Percentiles rank a stretch among this genome's conserved stretches.
Conservation (phyloP, 192 early-diverging fungal genomes). For the Rhizoclosmatium globosum region DNA sequence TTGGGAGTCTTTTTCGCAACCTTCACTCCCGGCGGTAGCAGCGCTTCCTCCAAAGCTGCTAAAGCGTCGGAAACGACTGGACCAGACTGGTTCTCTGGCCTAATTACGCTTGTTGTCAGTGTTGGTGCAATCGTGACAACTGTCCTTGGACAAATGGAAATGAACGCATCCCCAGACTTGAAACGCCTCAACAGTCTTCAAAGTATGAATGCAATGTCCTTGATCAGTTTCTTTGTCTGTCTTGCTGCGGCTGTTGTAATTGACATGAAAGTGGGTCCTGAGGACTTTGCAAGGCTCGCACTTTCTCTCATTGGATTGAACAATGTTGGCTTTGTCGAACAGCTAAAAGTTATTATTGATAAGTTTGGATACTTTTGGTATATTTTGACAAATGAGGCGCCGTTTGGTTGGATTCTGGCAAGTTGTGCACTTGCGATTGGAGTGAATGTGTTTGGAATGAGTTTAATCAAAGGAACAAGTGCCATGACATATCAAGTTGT, state of each 20-base stretch:
- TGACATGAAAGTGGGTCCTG: slow-evolving; percentile 10
- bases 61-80: background rate
- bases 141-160: slow-evolving; percentile 22
- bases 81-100: slow-evolving; percentile 1
- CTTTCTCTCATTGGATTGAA: background rate
- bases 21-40: background rate
- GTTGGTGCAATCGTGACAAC: slow-evolving; percentile 25
- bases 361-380: slow-evolving; percentile 15
- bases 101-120: slow-evolving; percentile 19
- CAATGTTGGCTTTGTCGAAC: background rate
- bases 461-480: slow-evolving; percentile 21
- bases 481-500: slow-evolving; percentile 25
- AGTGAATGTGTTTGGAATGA: slow-evolving; percentile 24
- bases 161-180: slow-evolving; percentile 14
- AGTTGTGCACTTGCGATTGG: slow-evolving; percentile 10
- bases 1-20: slow-evolving; percentile 30
- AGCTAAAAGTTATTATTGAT: slow-evolving; percentile 4
- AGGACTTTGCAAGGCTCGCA: background rate
- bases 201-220: slow-evolving; percentile 32
- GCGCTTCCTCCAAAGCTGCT: background rate
- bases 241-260: slow-evolving; percentile 18
- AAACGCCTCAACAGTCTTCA: slow-evolving; percentile 22
- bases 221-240: slow-evolving; percentile 30
- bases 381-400: slow-evolving; percentile 21
- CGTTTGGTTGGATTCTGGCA: slow-evolving; percentile 18